Evolutionary conservation across 768 basidiomycete species (phyloP).

Genomic region (Pleurotus sapidus): DNA sequence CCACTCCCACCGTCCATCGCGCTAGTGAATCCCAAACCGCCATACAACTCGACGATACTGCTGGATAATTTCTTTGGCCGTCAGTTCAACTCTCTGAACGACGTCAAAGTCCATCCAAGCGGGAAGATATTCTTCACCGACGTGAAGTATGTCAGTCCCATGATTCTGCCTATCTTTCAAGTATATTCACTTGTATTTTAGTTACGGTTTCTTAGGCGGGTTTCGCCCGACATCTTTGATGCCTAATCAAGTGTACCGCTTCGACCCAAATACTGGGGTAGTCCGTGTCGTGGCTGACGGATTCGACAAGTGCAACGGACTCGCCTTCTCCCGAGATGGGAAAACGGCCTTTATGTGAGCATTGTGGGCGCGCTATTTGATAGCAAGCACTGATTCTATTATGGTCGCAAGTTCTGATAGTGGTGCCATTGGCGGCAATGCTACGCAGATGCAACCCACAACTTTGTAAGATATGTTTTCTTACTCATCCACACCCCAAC

Average conservation of each 20-base stretch:
- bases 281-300: slow-evolving; percentile 75
- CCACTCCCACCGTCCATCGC: slow-evolving; percentile 59
- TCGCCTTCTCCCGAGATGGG: slow-evolving; percentile 66
- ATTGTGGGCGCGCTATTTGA: not conserved
- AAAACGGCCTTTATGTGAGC: slow-evolving; percentile 59
- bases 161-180: not conserved
- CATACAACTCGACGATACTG: slow-evolving; percentile 65
- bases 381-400: slow-evolving; percentile 21
- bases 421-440: slow-evolving; percentile 44
- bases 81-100: slow-evolving; percentile 81
- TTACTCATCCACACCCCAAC: not conserved
- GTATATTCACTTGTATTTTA: slow-evolving; percentile 18
- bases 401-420: slow-evolving; percentile 46
- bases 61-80: slow-evolving; percentile 78
- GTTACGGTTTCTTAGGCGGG: slow-evolving; percentile 60
- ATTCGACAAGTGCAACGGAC: slow-evolving; percentile 71
- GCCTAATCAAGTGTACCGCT: slow-evolving; percentile 76
- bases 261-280: slow-evolving; percentile 61
- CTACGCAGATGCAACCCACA: slow-evolving; percentile 49
- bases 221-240: slow-evolving; percentile 67
- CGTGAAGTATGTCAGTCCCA: slow-evolving; percentile 40
- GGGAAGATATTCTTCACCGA: slow-evolving; percentile 78
- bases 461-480: slow-evolving; percentile 50
- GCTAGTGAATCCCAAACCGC: slow-evolving; percentile 59
- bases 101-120: slow-evolving; percentile 71